A percentile compares a stretch with the other conserved stretches of the same genome.
Conservation (phyloP, 2,329 filamentous ascomycete species). For the Tolypocladium endophyticum region DNA sequence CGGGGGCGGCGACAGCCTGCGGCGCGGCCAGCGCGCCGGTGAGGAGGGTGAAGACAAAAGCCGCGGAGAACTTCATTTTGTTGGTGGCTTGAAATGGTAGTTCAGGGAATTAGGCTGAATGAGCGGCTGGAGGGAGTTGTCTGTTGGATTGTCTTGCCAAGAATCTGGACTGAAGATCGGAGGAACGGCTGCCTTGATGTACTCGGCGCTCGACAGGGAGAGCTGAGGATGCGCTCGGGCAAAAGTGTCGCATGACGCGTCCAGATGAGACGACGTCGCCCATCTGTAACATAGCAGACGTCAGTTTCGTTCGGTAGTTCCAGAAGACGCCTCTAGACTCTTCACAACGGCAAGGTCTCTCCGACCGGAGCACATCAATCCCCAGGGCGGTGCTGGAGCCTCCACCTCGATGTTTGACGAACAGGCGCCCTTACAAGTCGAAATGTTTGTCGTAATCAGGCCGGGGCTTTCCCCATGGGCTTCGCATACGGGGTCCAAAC, state of each 20-base stretch:
- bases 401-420: not conserved
- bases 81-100: not conserved
- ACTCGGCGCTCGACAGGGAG: not conserved
- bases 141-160: not conserved
- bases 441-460: too few relatives aligned
- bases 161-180: not conserved
- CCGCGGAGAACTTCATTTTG: constrained; percentile 4
- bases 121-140: not conserved
- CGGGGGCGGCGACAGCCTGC: not conserved
- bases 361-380: not conserved
- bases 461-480: not conserved
- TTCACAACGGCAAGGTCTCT: not conserved
- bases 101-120: not conserved
- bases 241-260: not conserved
- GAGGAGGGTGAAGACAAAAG: constrained; percentile 3
- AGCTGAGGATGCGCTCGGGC: not conserved
- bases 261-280: not conserved
- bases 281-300: not conserved
- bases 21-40: constrained; percentile 5
- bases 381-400: not conserved
- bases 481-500: not conserved
- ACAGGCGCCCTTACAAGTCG: too few relatives aligned
- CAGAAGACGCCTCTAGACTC: not conserved
- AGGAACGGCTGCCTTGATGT: not conserved
- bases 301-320: not conserved